Conservation (phyloP, 768 basidiomycete species). For the Tricholomella constricta region DNA sequence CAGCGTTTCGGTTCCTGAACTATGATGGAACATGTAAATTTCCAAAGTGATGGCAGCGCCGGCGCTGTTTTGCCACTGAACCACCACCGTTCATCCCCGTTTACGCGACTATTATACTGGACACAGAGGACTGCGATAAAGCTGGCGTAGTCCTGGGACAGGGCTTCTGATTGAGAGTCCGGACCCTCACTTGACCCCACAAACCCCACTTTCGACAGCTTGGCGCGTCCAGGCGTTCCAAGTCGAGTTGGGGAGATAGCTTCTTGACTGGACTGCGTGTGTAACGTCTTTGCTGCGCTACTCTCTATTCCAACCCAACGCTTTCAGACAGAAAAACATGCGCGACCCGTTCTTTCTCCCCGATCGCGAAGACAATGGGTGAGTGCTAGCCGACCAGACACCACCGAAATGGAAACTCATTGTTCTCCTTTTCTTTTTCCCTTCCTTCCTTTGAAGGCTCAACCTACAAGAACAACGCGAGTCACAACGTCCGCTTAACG, state of each 20-base stretch:
- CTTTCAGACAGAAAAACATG: background rate
- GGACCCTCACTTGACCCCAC: background rate
- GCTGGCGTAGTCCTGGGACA: background rate
- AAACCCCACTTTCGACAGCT: slow-evolving; percentile 1
- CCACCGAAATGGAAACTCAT: background rate
- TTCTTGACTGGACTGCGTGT: background rate
- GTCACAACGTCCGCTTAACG: background rate
- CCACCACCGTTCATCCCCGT: background rate
- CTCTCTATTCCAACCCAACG: no score
- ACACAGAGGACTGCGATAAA: background rate
- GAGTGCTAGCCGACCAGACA: background rate
- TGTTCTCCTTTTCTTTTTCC: background rate
- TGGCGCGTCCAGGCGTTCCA: slow-evolving; percentile 1
- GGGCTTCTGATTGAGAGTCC: background rate
- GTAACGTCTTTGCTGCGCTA: no score
- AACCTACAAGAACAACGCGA: background rate
- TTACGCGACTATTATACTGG: background rate
- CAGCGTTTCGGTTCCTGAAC: background rate
- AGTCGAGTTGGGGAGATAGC: background rate
- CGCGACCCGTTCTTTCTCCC: background rate
- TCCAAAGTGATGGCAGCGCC: background rate
- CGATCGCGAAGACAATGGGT: slow-evolving; percentile 12
- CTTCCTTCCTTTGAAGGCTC: no score
- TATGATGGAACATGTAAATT: no score
- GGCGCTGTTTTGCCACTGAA: background rate